Percentiles rank a stretch among this genome's conserved stretches.
Conservation (phyloP, 1,139 yeast species). For the Wickerhamomyces sp. region DNA sequence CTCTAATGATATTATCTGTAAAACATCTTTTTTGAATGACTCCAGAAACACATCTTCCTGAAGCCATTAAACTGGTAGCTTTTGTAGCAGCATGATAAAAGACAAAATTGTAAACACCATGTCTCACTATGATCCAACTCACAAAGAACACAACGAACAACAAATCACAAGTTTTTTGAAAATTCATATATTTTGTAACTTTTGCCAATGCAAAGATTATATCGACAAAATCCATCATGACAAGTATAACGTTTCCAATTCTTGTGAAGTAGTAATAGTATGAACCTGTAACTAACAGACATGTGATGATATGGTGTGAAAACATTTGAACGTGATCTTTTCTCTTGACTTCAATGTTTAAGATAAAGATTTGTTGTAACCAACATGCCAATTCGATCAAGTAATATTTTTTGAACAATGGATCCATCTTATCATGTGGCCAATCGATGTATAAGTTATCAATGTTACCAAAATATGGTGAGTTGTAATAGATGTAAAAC, state of each 20-base stretch:
- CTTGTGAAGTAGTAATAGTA: constrained; percentile 69
- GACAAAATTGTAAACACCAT: constrained; percentile 67
- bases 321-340: constrained; percentile 87
- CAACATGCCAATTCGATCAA: constrained; percentile 68
- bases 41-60: constrained; percentile 20
- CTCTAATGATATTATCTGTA: constrained; percentile 44
- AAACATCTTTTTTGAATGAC: constrained; percentile 45
- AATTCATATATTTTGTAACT: constrained; percentile 69
- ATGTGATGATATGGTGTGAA: constrained; percentile 80
- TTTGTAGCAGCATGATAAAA: constrained; percentile 44
- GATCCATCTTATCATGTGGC: constrained; percentile 60
- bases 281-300: constrained; percentile 62
- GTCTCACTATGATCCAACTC: constrained; percentile 70
- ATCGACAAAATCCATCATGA: constrained; percentile 83
- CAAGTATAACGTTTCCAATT: constrained; percentile 73
- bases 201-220: constrained; percentile 69
- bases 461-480: constrained; percentile 56
- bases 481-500: constrained; percentile 45
- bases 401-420: constrained; percentile 62
- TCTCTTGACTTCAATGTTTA: constrained; percentile 72
- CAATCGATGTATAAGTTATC: constrained; percentile 63
- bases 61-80: constrained; percentile 19
- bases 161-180: constrained; percentile 53
- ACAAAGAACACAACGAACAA: constrained; percentile 64
- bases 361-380: constrained; percentile 74